Conservation (phyloP, 2,329 filamentous ascomycete genomes). For the Paracorniculantispora psalliotae region DNA sequence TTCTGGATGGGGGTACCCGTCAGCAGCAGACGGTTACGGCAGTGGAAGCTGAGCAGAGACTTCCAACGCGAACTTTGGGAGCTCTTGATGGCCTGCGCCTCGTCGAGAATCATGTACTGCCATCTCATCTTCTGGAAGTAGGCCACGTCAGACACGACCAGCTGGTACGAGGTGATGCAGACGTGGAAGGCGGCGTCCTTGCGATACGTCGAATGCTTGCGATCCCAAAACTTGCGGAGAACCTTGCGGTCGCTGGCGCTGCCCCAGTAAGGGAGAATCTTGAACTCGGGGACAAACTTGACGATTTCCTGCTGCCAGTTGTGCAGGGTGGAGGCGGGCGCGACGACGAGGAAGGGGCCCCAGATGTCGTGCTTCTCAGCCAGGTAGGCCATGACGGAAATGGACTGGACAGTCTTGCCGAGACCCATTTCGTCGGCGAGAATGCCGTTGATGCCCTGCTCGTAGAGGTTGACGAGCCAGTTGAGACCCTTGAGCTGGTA, state of each 20-base stretch:
- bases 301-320: conserved; percentile 99
- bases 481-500: conserved; percentile 99
- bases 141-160: conserved; percentile 90
- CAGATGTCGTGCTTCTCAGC: conserved; percentile 97
- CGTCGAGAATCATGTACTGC: conserved; percentile 99
- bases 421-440: conserved; percentile 99
- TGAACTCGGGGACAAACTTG: conserved; percentile 89
- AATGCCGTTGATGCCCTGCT: conserved; percentile 99
- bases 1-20: conserved; percentile 98
- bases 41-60: conserved; percentile 87
- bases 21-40: conserved; percentile 85
- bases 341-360: conserved; percentile 96
- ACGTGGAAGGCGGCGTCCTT: conserved; percentile 94
- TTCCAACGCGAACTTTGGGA: conserved; percentile 97
- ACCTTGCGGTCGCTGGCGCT: conserved; percentile 91
- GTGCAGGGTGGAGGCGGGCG: conserved; percentile 91
- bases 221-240: conserved; percentile 97
- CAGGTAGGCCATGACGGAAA: conserved; percentile 98
- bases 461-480: conserved; percentile 97
- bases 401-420: conserved; percentile 97
- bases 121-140: conserved; percentile 99
- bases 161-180: conserved; percentile 91
- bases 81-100: conserved; percentile 98
- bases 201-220: conserved; percentile 93
- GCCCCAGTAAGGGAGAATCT: conserved; percentile 96